Evolutionary conservation across 306 rosid species (phyloP), one percentile per base, ranked within the genome.

Genomic region (Rubus parviflorus): DNA sequence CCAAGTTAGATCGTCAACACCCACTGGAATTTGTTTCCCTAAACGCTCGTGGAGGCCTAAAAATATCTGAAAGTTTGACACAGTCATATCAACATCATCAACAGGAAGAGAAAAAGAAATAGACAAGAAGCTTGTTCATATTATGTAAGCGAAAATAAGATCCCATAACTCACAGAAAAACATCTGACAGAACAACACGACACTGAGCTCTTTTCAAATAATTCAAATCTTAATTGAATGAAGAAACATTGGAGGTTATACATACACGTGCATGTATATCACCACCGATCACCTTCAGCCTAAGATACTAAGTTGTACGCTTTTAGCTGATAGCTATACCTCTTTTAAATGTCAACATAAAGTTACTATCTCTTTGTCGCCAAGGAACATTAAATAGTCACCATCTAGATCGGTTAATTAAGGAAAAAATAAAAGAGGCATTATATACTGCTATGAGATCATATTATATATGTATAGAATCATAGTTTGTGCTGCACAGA

Each of bases 1-100:
- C 99, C 97, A 95, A 30, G 90, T 90, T 74, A 95, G 84, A 77
- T 87, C 81, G 81, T 61, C 77, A 66, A 3, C 73, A 51, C 89
- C 88, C 78, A 88, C 88, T 25, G 79, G 61, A 85, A 80, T 60
- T 66, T 89, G 84, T 74, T 83, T 68, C 42, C 94, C 92, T 35
- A 92, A 68, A 57, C 82, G 76, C 79, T 73, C 63, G 2, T 86
- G 79, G n/a, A 92, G 92, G 57, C 89, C 84, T 2, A 38, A 65
- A 75, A 60, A 80, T 79, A 95, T 85, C 97, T 95, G 92, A 75
- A 82, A 76, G 75, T 3, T 51, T 65, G 43, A 85, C 56, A 85
- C 9, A 72, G 80, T 70, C 56, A 81, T 17, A 73, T 23, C 43
- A 46, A 46, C 12, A n/a, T 62, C 25, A 35, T 46, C 23, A 42